These are phyloP conservation scores for Yamadazyma atmosphaerica DNA, from an alignment of 1,139 yeast species.

Conservation along the genomic window DNA sequence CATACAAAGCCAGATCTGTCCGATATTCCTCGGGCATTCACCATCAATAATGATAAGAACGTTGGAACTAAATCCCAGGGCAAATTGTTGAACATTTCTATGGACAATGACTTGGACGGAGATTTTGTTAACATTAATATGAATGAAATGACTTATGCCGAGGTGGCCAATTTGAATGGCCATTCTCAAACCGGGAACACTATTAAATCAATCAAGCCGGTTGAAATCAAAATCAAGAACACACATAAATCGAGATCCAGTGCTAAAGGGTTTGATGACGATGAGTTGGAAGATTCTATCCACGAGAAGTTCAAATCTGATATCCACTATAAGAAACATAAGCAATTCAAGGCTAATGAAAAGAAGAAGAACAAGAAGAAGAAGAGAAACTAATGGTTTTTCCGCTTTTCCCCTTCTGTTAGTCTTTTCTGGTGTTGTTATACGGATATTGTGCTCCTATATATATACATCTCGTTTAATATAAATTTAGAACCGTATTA, in stretches of 20 bases:
- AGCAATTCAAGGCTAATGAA: constrained; percentile 16
- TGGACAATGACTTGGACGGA: constrained; percentile 31
- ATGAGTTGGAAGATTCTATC: constrained; percentile 13
- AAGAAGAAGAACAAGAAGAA: constrained; percentile 11
- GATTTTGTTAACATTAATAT: constrained; percentile 40
- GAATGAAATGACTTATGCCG: constrained; percentile 44
- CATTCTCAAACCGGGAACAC: constrained; percentile 9
- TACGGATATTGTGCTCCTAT: no score
- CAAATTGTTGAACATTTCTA: constrained; percentile 33
- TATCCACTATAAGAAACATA: constrained; percentile 20
- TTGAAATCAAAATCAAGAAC: constrained; percentile 9
- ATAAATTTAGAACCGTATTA: no score
- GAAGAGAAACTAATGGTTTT: neutral
- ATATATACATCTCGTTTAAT: no score
- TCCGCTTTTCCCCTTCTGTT: no score
- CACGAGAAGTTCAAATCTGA: constrained; percentile 21
- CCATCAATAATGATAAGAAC: constrained; percentile 26
- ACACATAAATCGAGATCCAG: constrained; percentile 5
- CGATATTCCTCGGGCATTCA: constrained; percentile 29
- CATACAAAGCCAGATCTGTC: constrained; percentile 7
- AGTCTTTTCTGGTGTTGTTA: no score
- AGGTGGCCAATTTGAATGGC: constrained; percentile 34
- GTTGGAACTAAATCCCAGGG: neutral
- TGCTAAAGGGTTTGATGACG: constrained; percentile 3
- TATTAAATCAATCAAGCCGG: constrained; percentile 7